phyloP scores from a whole-genome alignment of 2,329 filamentous ascomycete species.

The Aspergillus sp. region DNA sequence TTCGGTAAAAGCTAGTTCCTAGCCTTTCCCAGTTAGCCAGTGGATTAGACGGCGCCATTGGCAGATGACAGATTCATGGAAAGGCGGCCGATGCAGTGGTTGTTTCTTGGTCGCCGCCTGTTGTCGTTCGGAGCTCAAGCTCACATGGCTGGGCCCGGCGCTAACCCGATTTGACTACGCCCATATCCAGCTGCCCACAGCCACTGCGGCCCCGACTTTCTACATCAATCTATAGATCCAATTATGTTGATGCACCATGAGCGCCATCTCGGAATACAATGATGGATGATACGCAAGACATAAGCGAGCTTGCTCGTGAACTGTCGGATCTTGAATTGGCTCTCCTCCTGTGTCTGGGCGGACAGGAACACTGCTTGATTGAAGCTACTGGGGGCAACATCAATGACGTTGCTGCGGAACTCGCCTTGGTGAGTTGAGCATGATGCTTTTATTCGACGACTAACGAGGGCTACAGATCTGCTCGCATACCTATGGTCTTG shows the following conservation, averaged over 20 bases:
- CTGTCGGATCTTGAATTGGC: constrained; percentile 88
- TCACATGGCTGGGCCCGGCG: constrained; percentile 14
- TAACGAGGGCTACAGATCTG: constrained; percentile 56
- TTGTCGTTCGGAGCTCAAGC: constrained; percentile 15
- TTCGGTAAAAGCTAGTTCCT: constrained; percentile 92
- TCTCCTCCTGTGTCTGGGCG: constrained; percentile 74
- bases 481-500: constrained; percentile 69
- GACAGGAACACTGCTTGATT: constrained; percentile 84
- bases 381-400: constrained; percentile 65
- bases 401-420: constrained; percentile 69
- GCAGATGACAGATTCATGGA: constrained; percentile 1
- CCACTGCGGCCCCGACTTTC: background rate
- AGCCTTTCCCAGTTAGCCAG: constrained; percentile 93
- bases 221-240: background rate
- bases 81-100: background rate
- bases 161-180: constrained; percentile 13
- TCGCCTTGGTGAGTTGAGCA: constrained; percentile 61
- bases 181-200: background rate
- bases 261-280: background rate
- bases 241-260: constrained; percentile 4
- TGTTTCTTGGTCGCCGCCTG: constrained; percentile 5
- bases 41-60: constrained; percentile 57
- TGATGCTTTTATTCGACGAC: background rate
- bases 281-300: constrained; percentile 31
- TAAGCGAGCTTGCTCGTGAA: constrained; percentile 70